Evolutionary conservation across 2,329 filamentous ascomycete genomes (phyloP).

Genomic region (Penicillium glabrum): DNA sequence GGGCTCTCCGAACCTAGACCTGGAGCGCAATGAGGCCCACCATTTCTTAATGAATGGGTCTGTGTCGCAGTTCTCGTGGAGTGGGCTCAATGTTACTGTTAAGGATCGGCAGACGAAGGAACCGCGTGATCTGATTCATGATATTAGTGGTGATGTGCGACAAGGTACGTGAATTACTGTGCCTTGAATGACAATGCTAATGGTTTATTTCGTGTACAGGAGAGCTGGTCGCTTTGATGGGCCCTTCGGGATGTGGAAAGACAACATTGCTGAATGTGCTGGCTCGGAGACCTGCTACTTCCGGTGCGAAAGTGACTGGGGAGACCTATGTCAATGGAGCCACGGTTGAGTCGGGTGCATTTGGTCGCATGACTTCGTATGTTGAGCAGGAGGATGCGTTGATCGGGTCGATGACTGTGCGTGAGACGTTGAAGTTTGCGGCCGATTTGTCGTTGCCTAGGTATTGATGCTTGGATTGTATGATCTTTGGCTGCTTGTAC

Average conservation of each 20-base stretch:
- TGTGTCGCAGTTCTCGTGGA: slow-evolving; percentile 67
- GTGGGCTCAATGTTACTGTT: slow-evolving; percentile 66
- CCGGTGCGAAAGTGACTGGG: slow-evolving; percentile 56
- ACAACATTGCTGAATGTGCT: slow-evolving; percentile 81
- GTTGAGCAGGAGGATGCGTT: slow-evolving; percentile 88
- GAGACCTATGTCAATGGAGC: slow-evolving; percentile 64
- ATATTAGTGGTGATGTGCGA: slow-evolving; percentile 63
- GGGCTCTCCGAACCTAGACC: slow-evolving; percentile 27
- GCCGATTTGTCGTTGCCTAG: slow-evolving; percentile 64
- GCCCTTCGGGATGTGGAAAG: slow-evolving; percentile 72
- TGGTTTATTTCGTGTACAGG: slow-evolving; percentile 44
- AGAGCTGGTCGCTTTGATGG: slow-evolving; percentile 78
- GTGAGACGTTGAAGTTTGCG: slow-evolving; percentile 76
- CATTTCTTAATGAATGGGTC: slow-evolving; percentile 57
- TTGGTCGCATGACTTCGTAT: slow-evolving; percentile 69
- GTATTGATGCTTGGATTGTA: slow-evolving; percentile 36
- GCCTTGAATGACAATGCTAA: not conserved
- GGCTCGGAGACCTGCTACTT: slow-evolving; percentile 59
- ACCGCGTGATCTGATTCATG: slow-evolving; percentile 62
- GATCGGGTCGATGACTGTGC: slow-evolving; percentile 76
- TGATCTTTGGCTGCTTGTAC: not conserved
- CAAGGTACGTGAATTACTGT: slow-evolving; percentile 49
- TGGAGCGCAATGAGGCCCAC: slow-evolving; percentile 31
- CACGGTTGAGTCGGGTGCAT: slow-evolving; percentile 52
- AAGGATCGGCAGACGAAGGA: slow-evolving; percentile 68